Base-by-base conservation (phyloP, 495 filamentous ascomycete genomes). In the Neurospora sp. region DNA sequence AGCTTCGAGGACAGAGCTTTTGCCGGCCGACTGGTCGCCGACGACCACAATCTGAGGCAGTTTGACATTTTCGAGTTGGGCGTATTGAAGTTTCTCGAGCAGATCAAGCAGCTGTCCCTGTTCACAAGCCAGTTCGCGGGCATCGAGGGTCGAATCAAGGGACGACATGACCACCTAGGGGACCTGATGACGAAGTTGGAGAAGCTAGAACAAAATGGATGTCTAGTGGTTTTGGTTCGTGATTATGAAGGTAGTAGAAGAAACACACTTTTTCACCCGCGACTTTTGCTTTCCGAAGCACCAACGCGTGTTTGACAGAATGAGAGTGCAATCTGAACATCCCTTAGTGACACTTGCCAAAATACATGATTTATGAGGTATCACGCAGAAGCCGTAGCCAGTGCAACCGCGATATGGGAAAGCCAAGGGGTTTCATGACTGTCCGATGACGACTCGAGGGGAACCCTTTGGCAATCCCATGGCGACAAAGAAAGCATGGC, bases 21-120 rank as follows among this genome's bases (percentile, higher is more conserved):
- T 94, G 3, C 92, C 91, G 12, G 87, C 86, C 0, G 89, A 91
- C 74, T 92, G 90, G 76, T 91, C 87, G 1, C 91, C 91, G 72
- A 90, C 90, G n/a, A 93, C 91, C 14, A 93, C 85, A 35, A 95
- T 82, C 72, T 93, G 90, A 0, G 92, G 92, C 0, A 93, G 84
- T 70, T 82, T 82, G 73, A 82, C 80, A 79, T 80, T 80, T 70
- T 82, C 80, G 37, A 82, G 77, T 69, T 81, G 81, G 22, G 81
- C 81, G 71, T 79, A 82, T 70, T 81, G 81, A 5, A 82, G 78
- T 71, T 82, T 82, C 70, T 81, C 81, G 69, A 82, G 79, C n/a
- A 82, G 75, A 46, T 82, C 81, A 22, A 82, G 79, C 20, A 82
- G 76, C 22, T 70, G 75, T 8, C 79, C 77, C 74, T 82, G 81